These are phyloP conservation scores for Lenzites betulinus DNA, from an alignment of 768 basidiomycete species.

Conservation along the genomic window DNA sequence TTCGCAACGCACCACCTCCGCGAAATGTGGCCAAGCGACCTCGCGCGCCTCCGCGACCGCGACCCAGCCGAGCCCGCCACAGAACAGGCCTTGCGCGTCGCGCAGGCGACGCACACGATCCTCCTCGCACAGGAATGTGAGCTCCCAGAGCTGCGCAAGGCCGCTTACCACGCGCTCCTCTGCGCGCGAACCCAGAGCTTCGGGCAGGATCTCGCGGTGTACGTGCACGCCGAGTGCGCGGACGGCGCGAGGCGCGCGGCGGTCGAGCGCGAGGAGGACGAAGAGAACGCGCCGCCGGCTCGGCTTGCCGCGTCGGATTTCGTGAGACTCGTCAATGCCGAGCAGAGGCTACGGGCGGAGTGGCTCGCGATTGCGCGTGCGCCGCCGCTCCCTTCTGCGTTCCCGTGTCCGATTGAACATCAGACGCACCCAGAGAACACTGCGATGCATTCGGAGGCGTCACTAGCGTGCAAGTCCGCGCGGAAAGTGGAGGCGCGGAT, in stretches of 20 bases:
- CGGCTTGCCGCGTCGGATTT: constrained; percentile 22
- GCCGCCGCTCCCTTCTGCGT: constrained; percentile 21
- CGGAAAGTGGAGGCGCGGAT: constrained; percentile 3
- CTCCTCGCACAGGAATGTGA: constrained; percentile 34
- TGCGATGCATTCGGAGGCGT: neutral
- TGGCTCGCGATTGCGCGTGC: constrained; percentile 26
- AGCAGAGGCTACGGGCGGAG: constrained; percentile 25
- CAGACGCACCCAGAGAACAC: neutral
- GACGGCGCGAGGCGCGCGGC: neutral
- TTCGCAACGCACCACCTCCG: constrained; percentile 35
- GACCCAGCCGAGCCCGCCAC: neutral
- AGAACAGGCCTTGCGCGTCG: constrained; percentile 5
- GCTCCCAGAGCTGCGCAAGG: constrained; percentile 35
- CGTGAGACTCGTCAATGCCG: constrained; percentile 25
- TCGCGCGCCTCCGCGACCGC: constrained; percentile 18
- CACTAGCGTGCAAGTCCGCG: constrained; percentile 16
- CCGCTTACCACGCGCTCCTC: constrained; percentile 45
- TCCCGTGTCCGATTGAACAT: constrained; percentile 27
- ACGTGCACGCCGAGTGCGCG: constrained; percentile 6
- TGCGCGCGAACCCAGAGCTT: constrained; percentile 33
- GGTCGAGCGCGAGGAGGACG: constrained; percentile 1
- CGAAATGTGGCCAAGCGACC: constrained; percentile 33
- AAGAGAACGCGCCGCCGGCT: constrained; percentile 6
- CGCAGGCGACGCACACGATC: constrained; percentile 35
- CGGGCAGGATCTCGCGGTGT: constrained; percentile 24